These are phyloP conservation scores for Grigorovia humatica DNA, from an alignment of 805 yeast genomes.

Conservation along the genomic window DNA sequence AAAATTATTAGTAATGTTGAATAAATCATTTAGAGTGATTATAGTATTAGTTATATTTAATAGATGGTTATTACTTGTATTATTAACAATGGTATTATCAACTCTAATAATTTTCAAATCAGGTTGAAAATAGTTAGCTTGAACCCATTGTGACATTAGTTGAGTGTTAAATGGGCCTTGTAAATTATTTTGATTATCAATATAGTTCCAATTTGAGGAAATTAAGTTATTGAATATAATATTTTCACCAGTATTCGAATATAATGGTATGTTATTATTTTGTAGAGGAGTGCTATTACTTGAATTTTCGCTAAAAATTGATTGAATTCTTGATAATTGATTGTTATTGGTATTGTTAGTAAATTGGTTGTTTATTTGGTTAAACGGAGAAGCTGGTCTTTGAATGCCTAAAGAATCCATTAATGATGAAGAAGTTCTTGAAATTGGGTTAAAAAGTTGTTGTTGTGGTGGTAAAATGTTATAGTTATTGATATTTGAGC, in stretches of 20 bases:
- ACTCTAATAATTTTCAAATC: constrained; percentile 42
- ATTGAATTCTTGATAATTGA: neutral
- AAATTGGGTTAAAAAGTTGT: constrained; percentile 1
- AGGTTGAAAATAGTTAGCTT: constrained; percentile 48
- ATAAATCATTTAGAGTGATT: constrained; percentile 19
- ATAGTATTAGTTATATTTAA: constrained; percentile 9
- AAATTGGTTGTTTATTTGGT: neutral
- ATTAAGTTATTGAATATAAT: neutral
- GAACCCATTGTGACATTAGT: constrained; percentile 73
- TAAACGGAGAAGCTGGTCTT: constrained; percentile 17
- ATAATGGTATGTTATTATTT: neutral
- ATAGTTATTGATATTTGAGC: neutral
- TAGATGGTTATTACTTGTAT: neutral
- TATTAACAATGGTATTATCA: constrained; percentile 13
- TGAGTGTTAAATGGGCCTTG: constrained; percentile 82
- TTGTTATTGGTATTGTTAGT: neutral
- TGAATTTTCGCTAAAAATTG: constrained; percentile 8
- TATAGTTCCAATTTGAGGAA: constrained; percentile 56
- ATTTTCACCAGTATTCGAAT: neutral
- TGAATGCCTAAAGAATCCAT: constrained; percentile 22
- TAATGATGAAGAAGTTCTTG: constrained; percentile 15
- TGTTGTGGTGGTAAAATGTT: neutral
- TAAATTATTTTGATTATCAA: constrained; percentile 56
- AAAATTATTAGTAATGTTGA: constrained; percentile 15
- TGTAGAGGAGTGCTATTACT: neutral